Evolutionary conservation across 805 yeast species (phyloP), one percentile per base, ranked within the genome.

Genomic region (Candida fluviatilis): DNA sequence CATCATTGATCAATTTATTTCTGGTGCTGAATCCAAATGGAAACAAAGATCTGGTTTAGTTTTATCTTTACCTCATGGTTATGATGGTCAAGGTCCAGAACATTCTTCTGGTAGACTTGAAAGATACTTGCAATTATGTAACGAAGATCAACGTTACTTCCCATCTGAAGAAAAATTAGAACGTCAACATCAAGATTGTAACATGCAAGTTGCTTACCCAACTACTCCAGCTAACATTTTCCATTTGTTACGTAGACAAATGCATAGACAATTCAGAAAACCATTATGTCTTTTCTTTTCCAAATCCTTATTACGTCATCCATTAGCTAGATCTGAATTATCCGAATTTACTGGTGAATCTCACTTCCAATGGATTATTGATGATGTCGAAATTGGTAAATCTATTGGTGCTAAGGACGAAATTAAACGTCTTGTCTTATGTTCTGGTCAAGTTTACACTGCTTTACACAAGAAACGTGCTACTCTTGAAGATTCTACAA

Each of bases 41-140:
- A 85, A 87, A 64, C 99, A 93, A 76, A 85, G 99, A 71, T 87
- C 96, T 11, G 99, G 99, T 63, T 62, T 93, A 43, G 95, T 93
- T 27, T 70, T 93, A 52, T 87, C 97, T 3, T 76, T 93, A 67
- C 99, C 99, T 41, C 99, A 93, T 64, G 99, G 99, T 72, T 93
- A 90, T 65, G 99, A 93, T 64, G 99, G 99, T 51, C 99, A 93
- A 74, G 99, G 99, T 57, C 98, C 99, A 50, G 99, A 93, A 74
- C 99, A 93, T 71, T 93, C 99, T 18, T 86, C 96, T 40, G 98
- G 95, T 57, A 84, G 98, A 77, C 68, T 93, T 39, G 99, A 93
- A 74, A 83, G 99, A 74, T 93, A 89, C 72, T 76, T 93, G 66
- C 96, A 87, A 73, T 69, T 93, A 60, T 84, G 96, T 59, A 90